These are phyloP conservation scores for Immersiella caudata DNA, from an alignment of 495 filamentous ascomycete species.

Conservation along the genomic window DNA sequence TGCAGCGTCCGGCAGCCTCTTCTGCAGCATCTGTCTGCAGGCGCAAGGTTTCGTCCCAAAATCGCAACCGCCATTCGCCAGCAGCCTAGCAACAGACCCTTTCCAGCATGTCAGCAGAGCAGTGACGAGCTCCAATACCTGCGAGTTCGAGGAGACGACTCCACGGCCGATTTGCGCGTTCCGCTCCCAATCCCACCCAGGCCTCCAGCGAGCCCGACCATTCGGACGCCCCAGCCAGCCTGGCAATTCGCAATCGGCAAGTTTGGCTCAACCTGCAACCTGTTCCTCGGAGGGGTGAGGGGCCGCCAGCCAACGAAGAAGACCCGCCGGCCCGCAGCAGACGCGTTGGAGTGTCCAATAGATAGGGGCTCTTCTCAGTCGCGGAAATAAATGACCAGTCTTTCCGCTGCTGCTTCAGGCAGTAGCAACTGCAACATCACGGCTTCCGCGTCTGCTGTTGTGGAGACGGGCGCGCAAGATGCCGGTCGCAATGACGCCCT, in stretches of 20 bases:
- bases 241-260: neutral
- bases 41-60: conserved; percentile 19
- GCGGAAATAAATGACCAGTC: conserved; percentile 35
- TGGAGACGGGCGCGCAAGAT: conserved; percentile 34
- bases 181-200: conserved; percentile 7
- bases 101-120: conserved; percentile 22
- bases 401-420: conserved; percentile 35
- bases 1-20: neutral
- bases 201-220: conserved; percentile 15
- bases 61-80: conserved; percentile 16
- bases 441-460: conserved; percentile 22
- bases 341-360: conserved; percentile 8
- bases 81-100: conserved; percentile 10
- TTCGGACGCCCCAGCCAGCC: conserved; percentile 18
- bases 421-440: conserved; percentile 28
- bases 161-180: conserved; percentile 6
- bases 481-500: conserved; percentile 28
- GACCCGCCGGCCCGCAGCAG: conserved; percentile 18
- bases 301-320: conserved; percentile 3
- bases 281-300: neutral
- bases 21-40: conserved; percentile 14
- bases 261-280: neutral
- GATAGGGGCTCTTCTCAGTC: conserved; percentile 1
- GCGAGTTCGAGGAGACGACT: conserved; percentile 18
- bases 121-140: conserved; percentile 16